Base-by-base conservation (phyloP, 306 rosid species). In the Hippophae tibetana region DNA sequence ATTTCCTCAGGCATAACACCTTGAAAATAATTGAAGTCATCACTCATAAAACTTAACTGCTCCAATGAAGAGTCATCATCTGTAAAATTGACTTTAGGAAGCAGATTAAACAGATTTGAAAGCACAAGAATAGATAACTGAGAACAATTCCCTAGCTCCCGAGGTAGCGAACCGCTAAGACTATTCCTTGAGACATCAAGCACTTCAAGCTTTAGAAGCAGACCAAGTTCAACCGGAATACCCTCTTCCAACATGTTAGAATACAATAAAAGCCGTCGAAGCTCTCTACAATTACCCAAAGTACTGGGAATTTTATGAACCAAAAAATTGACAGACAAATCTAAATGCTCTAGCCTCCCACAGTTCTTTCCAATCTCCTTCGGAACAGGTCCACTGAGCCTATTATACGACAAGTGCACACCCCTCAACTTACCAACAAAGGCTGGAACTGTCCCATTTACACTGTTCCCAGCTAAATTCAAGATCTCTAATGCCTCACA, bases 151-250 rank as follows among this genome's bases (percentile, higher is more conserved):
- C 95, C 95, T 13, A 90, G 87, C 73, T 74, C 78, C 0, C 14
- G 31, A 5, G 97, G 97, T 25, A 90, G 71, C 0, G 71, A 54
- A 66, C 94, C 83, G 41, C 89, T 76, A 12, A 90, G 87, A 56
- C 81, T 76, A 66, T 90, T 90, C 73, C 97, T 81, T 0, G 97
- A 90, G 78, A 90, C 86, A 75, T 90, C 97, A 65, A 90, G 55
- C 62, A 87, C 81, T 67, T 82, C 65, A 14, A 90, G 89, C 55
- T 47, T 77, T 74, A 54, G 67, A 61, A 90, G 90, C 43, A 10
- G 65, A 6, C 95, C 95, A 7, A 90, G 67, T 13, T 79, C 90
- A 26, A 50, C 67, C 1, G 97, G 97, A 73, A 90, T 74, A 51
- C 42, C 67, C 42, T 84, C 94, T 53, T 82, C 81, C 70, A 90